Percentiles rank a stretch among this genome's conserved stretches.
Conservation (phyloP, 164 flowering plant species). For the Berberis vulgaris region DNA sequence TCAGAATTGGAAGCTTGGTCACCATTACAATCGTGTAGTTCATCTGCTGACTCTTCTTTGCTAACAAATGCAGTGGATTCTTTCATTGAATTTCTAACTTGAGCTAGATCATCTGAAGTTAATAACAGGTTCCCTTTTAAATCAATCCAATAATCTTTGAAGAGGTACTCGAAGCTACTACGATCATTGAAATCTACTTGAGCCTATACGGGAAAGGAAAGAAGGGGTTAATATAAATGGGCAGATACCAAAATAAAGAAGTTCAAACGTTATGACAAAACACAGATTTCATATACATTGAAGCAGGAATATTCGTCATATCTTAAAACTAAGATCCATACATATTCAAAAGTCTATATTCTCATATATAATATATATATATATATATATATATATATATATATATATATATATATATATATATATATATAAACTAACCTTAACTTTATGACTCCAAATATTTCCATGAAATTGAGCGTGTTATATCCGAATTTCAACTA, state of each 20-base stretch:
- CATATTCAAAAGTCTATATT: too few species aligned
- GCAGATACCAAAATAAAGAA: neutral
- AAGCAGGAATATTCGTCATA: too few species aligned
- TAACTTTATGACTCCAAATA: too few species aligned
- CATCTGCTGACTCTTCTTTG: slow-evolving; percentile 40
- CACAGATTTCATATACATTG: too few species aligned
- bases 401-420: too few species aligned
- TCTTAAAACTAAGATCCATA: too few species aligned
- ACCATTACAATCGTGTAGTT: slow-evolving; percentile 31
- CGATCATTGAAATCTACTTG: slow-evolving; percentile 71
- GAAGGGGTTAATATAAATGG: neutral
- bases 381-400: too few species aligned
- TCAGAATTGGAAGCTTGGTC: slow-evolving; percentile 56
- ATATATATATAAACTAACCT: too few species aligned
- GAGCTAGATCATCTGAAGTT: slow-evolving; percentile 47
- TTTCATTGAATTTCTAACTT: slow-evolving; percentile 59
- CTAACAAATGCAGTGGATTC: slow-evolving; percentile 33
- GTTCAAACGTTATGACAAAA: too few species aligned
- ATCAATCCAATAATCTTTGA: slow-evolving; percentile 86
- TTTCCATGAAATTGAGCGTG: too few species aligned
- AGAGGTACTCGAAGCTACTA: slow-evolving; percentile 79
- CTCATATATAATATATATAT: too few species aligned
- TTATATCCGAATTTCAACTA: too few species aligned
- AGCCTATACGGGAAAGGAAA: slow-evolving; percentile 24
- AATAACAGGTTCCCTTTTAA: slow-evolving; percentile 48